Evolutionary conservation across 2,329 filamentous ascomycete species (phyloP).

Genomic region (Colletotrichum orbiculare): DNA sequence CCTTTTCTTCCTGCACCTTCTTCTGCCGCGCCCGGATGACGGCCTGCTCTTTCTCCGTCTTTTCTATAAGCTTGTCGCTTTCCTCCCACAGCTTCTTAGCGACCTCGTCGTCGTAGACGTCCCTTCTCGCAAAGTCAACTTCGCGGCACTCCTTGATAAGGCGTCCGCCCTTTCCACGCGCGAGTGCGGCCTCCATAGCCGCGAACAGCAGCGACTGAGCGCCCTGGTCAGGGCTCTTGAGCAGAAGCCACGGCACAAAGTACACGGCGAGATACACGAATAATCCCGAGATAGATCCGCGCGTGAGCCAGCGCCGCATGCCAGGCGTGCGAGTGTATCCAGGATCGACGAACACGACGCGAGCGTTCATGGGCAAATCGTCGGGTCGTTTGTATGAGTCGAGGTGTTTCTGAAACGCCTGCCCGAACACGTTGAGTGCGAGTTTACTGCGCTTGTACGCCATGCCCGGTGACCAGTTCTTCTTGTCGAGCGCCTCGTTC

Average conservation of each 20-base stretch:
- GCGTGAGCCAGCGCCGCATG: constrained; percentile 85
- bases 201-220: constrained; percentile 89
- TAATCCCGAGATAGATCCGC: constrained; percentile 85
- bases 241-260: constrained; percentile 84
- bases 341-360: constrained; percentile 89
- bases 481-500: constrained; percentile 60
- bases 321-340: constrained; percentile 87
- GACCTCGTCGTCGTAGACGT: constrained; percentile 81
- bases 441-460: constrained; percentile 77
- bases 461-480: constrained; percentile 64
- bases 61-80: constrained; percentile 85
- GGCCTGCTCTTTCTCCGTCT: constrained; percentile 83
- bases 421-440: constrained; percentile 88
- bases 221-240: constrained; percentile 86
- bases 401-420: constrained; percentile 92
- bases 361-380: constrained; percentile 81
- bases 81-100: constrained; percentile 92
- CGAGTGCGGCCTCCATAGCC: constrained; percentile 81
- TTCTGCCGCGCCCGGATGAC: constrained; percentile 59
- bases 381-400: constrained; percentile 87
- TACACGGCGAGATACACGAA: constrained; percentile 81
- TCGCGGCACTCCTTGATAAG: constrained; percentile 91
- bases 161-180: constrained; percentile 69
- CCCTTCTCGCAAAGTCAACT: constrained; percentile 75
- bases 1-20: constrained; percentile 47